Conservation (phyloP, 2,329 filamentous ascomycete genomes). For the Claviceps quebecensis region DNA sequence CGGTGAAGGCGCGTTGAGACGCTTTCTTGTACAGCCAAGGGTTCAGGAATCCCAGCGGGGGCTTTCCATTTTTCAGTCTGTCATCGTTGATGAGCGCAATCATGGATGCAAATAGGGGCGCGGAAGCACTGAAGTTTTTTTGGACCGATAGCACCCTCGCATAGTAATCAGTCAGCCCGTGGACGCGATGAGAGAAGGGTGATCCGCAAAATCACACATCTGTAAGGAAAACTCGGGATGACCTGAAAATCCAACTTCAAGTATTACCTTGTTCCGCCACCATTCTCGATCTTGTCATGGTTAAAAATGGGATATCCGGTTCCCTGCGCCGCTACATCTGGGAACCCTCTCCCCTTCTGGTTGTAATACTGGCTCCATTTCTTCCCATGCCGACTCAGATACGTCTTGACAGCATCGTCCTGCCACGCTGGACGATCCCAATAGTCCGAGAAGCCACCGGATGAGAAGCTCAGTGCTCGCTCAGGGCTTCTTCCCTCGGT, state of each 20-base stretch:
- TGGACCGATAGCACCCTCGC: too few species aligned
- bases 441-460: constrained; percentile 35
- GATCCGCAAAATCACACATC: too few species aligned
- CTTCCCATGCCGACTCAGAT: constrained; percentile 25
- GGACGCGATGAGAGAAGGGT: too few species aligned
- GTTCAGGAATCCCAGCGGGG: constrained; percentile 45
- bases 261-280: constrained; percentile 21
- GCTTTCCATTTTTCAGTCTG: constrained; percentile 37
- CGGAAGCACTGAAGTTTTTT: constrained; percentile 30
- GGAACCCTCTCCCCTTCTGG: constrained; percentile 39
- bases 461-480: constrained; percentile 35
- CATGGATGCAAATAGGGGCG: constrained; percentile 49
- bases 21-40: constrained; percentile 39
- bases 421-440: constrained; percentile 31
- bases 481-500: constrained; percentile 39
- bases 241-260: neutral
- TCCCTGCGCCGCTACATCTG: constrained; percentile 46
- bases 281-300: constrained; percentile 11
- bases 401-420: constrained; percentile 31
- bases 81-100: constrained; percentile 52
- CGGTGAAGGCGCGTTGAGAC: constrained; percentile 19
- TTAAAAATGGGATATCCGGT: constrained; percentile 20
- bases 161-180: neutral
- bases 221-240: neutral
- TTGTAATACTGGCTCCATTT: constrained; percentile 36